Evolutionary conservation across 116 monocot genomes (phyloP).

Genomic region (Thalassia testudinum): DNA sequence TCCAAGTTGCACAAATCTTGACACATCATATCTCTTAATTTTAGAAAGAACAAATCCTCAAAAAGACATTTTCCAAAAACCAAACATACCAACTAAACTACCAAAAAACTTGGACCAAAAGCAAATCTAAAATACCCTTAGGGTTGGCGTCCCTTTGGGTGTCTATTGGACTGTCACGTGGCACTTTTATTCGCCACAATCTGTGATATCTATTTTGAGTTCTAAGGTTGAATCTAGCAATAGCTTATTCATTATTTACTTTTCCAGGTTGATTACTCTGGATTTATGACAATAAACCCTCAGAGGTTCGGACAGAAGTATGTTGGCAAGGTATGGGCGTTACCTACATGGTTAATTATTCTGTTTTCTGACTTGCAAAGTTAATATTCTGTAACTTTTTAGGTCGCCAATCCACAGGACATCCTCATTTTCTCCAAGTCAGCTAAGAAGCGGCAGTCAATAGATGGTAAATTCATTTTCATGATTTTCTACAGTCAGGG

Average conservation of each 20-base stretch:
- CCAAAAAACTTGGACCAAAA: too few species aligned
- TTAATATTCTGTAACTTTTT: constrained; percentile 3
- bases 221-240: neutral
- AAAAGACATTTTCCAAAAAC: too few species aligned
- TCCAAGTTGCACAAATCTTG: too few species aligned
- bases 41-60: too few species aligned
- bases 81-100: too few species aligned
- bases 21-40: too few species aligned
- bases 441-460: constrained; percentile 79
- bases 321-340: constrained; percentile 79
- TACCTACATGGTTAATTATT: neutral
- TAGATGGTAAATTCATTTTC: constrained; percentile 4
- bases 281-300: constrained; percentile 98
- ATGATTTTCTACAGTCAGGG: too few species aligned
- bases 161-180: too few species aligned
- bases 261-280: constrained; percentile 94
- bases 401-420: constrained; percentile 99
- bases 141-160: too few species aligned
- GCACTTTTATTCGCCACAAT: too few species aligned
- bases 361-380: neutral
- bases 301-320: constrained; percentile 99
- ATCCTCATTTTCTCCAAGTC: constrained; percentile 98
- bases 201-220: neutral
- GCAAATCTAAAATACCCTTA: too few species aligned
- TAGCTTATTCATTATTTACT: neutral